phyloP scores from a whole-genome alignment of 2,329 filamentous ascomycete genomes.

The Trichophyton schoenleinii region DNA sequence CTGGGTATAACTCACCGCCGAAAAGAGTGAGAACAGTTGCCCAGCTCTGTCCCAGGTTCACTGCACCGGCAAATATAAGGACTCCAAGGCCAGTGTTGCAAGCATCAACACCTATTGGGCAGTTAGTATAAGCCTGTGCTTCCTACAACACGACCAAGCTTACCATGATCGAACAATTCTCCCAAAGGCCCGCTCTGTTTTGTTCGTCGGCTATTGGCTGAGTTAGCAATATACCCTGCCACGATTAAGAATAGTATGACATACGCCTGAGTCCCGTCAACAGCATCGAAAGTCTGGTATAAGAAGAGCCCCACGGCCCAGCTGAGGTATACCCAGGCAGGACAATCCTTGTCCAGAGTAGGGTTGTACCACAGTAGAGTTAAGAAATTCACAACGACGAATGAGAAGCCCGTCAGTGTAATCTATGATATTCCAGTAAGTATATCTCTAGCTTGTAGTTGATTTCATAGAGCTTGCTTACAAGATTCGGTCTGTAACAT shows the following conservation, averaged over 20 bases:
- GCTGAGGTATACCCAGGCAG: slow-evolving; percentile 83
- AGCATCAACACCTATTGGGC: slow-evolving; percentile 61
- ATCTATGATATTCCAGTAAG: slow-evolving; percentile 48
- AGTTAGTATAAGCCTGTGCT: neutral
- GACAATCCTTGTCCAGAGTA: slow-evolving; percentile 85
- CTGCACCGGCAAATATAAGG: slow-evolving; percentile 77
- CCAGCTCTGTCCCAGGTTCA: slow-evolving; percentile 91
- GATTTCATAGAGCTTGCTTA: slow-evolving; percentile 11
- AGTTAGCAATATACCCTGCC: slow-evolving; percentile 6
- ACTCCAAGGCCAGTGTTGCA: slow-evolving; percentile 92
- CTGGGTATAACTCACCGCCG: slow-evolving; percentile 47
- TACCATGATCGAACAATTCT: slow-evolving; percentile 91
- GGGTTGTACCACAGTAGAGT: slow-evolving; percentile 94
- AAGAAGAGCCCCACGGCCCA: slow-evolving; percentile 85
- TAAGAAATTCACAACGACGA: slow-evolving; percentile 77
- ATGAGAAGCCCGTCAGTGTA: slow-evolving; percentile 78
- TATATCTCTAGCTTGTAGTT: neutral
- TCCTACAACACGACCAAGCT: neutral
- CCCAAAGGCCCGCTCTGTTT: slow-evolving; percentile 85
- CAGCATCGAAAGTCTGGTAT: slow-evolving; percentile 97
- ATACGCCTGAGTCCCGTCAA: slow-evolving; percentile 86
- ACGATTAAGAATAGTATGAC: slow-evolving; percentile 24
- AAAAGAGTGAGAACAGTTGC: slow-evolving; percentile 73
- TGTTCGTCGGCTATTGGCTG: slow-evolving; percentile 56
- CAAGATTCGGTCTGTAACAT: slow-evolving; percentile 42